A percentile compares a stretch with the other conserved stretches of the same genome.
Conservation (phyloP, 495 filamentous ascomycete species). For the Trichocladium uniseriatum region DNA sequence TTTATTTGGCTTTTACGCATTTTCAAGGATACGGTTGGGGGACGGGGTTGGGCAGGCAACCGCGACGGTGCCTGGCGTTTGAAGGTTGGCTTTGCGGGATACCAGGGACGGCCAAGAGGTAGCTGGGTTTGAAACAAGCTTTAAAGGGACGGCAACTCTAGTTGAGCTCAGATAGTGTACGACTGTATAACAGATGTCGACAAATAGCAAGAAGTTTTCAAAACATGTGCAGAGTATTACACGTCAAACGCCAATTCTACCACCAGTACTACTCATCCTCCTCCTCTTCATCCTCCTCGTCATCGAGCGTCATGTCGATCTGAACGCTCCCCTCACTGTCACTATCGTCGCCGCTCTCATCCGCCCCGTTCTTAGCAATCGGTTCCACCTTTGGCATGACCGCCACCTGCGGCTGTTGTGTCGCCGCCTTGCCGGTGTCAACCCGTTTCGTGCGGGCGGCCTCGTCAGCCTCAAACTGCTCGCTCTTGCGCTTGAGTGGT, state of each 20-base stretch:
- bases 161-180: no score
- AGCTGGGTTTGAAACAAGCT: neutral
- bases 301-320: conserved; percentile 24
- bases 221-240: neutral
- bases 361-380: conserved; percentile 2
- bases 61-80: conserved; percentile 4
- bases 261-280: conserved; percentile 8
- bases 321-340: conserved; percentile 24
- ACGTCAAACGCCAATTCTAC: conserved; percentile 3
- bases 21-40: neutral
- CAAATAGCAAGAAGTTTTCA: no score
- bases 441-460: conserved; percentile 6
- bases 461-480: conserved; percentile 13
- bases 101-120: neutral
- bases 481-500: conserved; percentile 39
- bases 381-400: conserved; percentile 3
- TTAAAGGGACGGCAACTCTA: no score
- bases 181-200: neutral
- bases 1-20: neutral
- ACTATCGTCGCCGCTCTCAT: conserved; percentile 15
- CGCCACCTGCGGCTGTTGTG: conserved; percentile 1
- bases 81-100: neutral
- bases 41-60: neutral
- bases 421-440: neutral
- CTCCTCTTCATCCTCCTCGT: conserved; percentile 20